These are phyloP conservation scores for Staphylotrichum longicolle DNA, from an alignment of 495 filamentous ascomycete genomes.

Conservation along the genomic window DNA sequence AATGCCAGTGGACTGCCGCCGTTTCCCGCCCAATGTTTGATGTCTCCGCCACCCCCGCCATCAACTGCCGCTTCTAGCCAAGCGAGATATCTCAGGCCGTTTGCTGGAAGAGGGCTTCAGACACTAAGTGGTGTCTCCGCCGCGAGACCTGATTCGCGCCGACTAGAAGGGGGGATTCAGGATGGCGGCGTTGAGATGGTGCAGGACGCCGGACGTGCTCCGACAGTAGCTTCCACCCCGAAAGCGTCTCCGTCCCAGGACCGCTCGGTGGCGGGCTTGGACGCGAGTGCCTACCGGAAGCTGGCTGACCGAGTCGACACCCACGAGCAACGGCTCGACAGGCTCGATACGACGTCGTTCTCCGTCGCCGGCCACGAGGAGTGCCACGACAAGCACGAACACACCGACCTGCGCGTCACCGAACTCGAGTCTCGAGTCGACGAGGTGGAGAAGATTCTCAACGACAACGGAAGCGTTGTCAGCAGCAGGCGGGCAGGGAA, in stretches of 20 bases:
- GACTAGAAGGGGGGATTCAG: slow-evolving; percentile 21
- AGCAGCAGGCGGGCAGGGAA: slow-evolving; percentile 33
- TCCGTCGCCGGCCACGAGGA: slow-evolving; percentile 56
- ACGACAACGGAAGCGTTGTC: slow-evolving; percentile 45
- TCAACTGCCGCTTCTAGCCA: slow-evolving; percentile 49
- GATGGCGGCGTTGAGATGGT: slow-evolving; percentile 23
- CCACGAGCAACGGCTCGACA: slow-evolving; percentile 56
- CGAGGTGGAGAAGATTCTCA: slow-evolving; percentile 57
- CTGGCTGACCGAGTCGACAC: slow-evolving; percentile 44
- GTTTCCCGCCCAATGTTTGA: slow-evolving; percentile 52
- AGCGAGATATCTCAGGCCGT: slow-evolving; percentile 46
- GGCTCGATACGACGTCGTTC: slow-evolving; percentile 60
- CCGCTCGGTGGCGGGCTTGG: slow-evolving; percentile 7
- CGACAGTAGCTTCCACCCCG: slow-evolving; percentile 10
- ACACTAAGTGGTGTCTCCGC: slow-evolving; percentile 44
- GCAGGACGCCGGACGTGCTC: slow-evolving; percentile 18
- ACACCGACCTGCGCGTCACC: slow-evolving; percentile 55
- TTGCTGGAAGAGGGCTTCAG: slow-evolving; percentile 47
- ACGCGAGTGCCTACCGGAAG: slow-evolving; percentile 33
- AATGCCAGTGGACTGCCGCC: slow-evolving; percentile 37
- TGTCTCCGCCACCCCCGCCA: slow-evolving; percentile 44
- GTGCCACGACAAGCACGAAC: slow-evolving; percentile 57
- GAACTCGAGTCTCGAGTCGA: slow-evolving; percentile 62
- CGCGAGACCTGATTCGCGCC: slow-evolving; percentile 33
- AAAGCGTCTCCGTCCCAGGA: slow-evolving; percentile 19